These are phyloP conservation scores for Phytopythium chamaehyphon DNA, from an alignment of 352 stramenopile species.

Conservation along the genomic window DNA sequence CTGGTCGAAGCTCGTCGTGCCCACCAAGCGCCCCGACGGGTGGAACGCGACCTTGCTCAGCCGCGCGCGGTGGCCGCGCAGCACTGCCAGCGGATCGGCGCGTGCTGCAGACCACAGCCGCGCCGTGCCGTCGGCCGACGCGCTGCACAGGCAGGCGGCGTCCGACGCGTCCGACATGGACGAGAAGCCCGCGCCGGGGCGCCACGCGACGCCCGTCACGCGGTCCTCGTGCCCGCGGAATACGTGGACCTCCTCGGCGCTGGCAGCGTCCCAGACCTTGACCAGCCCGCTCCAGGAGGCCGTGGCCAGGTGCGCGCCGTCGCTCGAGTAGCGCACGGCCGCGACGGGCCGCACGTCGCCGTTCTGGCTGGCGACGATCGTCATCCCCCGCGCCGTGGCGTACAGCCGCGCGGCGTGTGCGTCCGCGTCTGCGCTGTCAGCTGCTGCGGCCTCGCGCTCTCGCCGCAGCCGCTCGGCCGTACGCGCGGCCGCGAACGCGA, in stretches of 20 bases:
- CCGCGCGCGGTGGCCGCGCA: slow-evolving; percentile 69
- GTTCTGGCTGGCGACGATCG: slow-evolving; percentile 93
- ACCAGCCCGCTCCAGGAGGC: slow-evolving; percentile 93
- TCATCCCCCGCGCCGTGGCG: slow-evolving; percentile 63
- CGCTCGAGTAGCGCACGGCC: slow-evolving; percentile 54
- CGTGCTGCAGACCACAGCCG: slow-evolving; percentile 62
- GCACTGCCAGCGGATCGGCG: slow-evolving; percentile 48
- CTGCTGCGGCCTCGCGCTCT: slow-evolving; percentile 36
- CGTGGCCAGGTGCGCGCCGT: slow-evolving; percentile 74
- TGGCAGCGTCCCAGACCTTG: slow-evolving; percentile 91
- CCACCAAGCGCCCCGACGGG: slow-evolving; percentile 89
- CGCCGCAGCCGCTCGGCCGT: slow-evolving; percentile 57
- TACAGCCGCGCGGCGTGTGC: slow-evolving; percentile 80
- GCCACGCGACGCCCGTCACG: slow-evolving; percentile 84
- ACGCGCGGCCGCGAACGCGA: slow-evolving; percentile 65
- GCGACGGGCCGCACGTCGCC: slow-evolving; percentile 90
- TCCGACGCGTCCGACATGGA: slow-evolving; percentile 60
- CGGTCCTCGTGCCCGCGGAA: slow-evolving; percentile 87
- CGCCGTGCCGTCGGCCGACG: slow-evolving; percentile 73
- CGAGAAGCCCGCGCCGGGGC: slow-evolving; percentile 47
- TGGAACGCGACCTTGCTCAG: slow-evolving; percentile 93
- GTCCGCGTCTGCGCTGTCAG: slow-evolving; percentile 40
- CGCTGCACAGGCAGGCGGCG: slow-evolving; percentile 67
- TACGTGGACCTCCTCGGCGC: slow-evolving; percentile 57
- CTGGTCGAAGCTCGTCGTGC: slow-evolving; percentile 95